Base-by-base conservation (phyloP, 75 land plant genomes). In the Larix kaempferi region DNA sequence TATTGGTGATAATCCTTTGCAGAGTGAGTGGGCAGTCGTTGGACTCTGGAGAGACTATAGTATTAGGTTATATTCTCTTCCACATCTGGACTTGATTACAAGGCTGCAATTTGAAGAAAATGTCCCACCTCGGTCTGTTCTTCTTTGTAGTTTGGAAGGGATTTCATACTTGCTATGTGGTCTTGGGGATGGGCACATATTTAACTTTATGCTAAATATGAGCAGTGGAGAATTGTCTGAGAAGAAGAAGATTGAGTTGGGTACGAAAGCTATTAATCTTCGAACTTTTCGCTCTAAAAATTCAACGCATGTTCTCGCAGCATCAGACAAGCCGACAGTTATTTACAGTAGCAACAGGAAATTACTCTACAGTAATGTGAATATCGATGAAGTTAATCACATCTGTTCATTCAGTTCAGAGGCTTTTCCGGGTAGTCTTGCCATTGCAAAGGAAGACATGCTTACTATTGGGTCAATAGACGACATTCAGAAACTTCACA, bases 351-450 rank as follows among this genome's bases (percentile, higher is more conserved):
- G 98, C 79, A 98, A 98, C 74, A 88, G 88, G 82, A 98, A 95
- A 74, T 78, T 98, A 17, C 90, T 98, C 57, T 98, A 98, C 79
- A 95, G 96, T 71, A 98, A 95, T 89, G 96, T 98, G 26, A 98
- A 98, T 82, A 74, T 95, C 62, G 93, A 98, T 78, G 99, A 98
- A 87, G 98, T 98, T 29, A 90, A 94, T 78, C 91, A 98, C 62
- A 98, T 98, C 96, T 95, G 96, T 76, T 96, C 99, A 73, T 98
- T 98, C 87, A 98, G 91, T 77, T 93, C 98, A 52, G 94, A 95
- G 74, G 93, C 96, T 54, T 98, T 98, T 73, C 96, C 98, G 11
- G 98, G 93, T 84, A 95, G 98, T 96, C 95, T 98, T 78, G 96
- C 99, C 65, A 91, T 98, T 81, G 99, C 99, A 37, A 98, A 98